Percentiles rank a stretch among this genome's conserved stretches.
phyloP scores from a whole-genome alignment of 2,329 filamentous ascomycete species.

The Pezicula neosporulosa region DNA sequence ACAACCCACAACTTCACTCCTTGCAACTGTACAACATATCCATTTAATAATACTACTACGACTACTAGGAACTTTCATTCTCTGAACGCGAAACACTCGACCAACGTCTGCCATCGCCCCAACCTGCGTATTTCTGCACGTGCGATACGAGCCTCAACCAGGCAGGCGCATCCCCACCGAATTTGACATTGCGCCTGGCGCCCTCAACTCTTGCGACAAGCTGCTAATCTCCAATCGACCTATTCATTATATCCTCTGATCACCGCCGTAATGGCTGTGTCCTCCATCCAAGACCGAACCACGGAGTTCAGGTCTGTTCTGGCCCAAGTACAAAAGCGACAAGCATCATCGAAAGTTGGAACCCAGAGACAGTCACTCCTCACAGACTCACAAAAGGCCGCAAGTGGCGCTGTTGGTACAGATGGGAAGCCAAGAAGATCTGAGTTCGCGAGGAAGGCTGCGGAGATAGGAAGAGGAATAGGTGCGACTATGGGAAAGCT shows the following conservation, averaged over 20 bases:
- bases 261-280: constrained; percentile 50
- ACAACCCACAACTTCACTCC: too few relatives aligned
- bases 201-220: neutral
- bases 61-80: too few relatives aligned
- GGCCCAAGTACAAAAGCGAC: constrained; percentile 75
- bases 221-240: neutral
- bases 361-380: constrained; percentile 79
- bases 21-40: too few relatives aligned
- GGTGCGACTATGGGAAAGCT: constrained; percentile 91
- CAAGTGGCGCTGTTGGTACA: constrained; percentile 45
- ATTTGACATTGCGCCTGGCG: too few relatives aligned
- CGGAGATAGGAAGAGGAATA: constrained; percentile 89
- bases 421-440: constrained; percentile 59
- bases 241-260: neutral
- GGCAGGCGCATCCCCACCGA: too few relatives aligned
- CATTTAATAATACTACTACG: too few relatives aligned
- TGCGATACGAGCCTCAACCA: neutral
- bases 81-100: neutral
- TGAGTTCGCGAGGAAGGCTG: constrained; percentile 89
- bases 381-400: constrained; percentile 67
- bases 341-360: constrained; percentile 72
- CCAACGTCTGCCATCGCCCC: neutral
- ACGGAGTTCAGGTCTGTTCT: constrained; percentile 93
- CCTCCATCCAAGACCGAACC: constrained; percentile 94
- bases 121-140: neutral